Evolutionary conservation across 176 grass and related monocot species (phyloP).

Genomic region (Otatea glauca): DNA sequence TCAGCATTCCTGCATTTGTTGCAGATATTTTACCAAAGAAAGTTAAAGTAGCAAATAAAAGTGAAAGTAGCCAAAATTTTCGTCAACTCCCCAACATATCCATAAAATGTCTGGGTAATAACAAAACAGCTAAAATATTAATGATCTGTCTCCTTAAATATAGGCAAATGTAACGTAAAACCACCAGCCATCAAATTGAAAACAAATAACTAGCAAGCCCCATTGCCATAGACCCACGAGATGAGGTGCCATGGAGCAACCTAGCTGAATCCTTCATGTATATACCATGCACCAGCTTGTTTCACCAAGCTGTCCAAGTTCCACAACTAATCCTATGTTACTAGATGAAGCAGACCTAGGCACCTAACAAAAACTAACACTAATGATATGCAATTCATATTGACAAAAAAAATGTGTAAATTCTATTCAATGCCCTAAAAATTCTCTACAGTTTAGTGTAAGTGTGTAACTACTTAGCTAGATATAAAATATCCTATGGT

Average conservation of each 20-base stretch:
- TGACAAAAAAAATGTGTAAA: not conserved
- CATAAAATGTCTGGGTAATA: not conserved
- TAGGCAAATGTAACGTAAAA: not conserved
- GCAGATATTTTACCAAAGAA: not conserved
- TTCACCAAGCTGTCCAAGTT: not conserved
- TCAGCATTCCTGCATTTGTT: not conserved
- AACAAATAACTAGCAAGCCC: not conserved
- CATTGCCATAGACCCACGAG: not conserved
- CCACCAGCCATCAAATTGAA: not conserved
- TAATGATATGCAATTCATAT: not conserved
- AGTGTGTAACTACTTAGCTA: not conserved
- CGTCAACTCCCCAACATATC: not conserved
- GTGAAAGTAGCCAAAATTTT: not conserved
- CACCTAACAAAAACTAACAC: slow-evolving; percentile 1
- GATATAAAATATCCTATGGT: not conserved
- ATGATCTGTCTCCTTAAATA: not conserved
- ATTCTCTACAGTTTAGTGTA: not conserved
- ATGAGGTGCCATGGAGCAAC: not conserved
- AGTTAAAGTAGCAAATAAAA: not conserved
- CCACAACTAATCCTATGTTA: not conserved
- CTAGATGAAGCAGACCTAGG: not conserved
- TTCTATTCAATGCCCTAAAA: not conserved
- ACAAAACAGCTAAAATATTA: not conserved
- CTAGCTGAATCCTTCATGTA: not conserved
- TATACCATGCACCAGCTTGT: not conserved